Percentiles rank a stretch among this genome's conserved stretches.
phyloP scores from a whole-genome alignment of 768 basidiomycete species.

The Phlebiopsis flavidoalba region DNA sequence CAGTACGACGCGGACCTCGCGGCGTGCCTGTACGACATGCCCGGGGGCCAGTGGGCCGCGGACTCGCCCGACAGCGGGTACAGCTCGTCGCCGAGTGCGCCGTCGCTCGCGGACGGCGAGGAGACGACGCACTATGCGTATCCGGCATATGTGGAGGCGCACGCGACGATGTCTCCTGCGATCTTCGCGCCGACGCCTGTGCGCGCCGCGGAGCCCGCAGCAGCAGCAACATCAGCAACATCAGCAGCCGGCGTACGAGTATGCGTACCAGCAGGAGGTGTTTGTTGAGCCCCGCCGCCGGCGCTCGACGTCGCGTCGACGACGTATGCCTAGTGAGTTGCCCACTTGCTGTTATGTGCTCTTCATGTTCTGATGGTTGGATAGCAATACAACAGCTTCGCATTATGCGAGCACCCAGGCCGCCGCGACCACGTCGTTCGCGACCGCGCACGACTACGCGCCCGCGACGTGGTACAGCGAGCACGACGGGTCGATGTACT shows the following conservation, averaged over 20 bases:
- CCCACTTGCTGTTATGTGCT: too few species aligned
- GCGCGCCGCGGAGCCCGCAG: neutral
- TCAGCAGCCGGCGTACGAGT: neutral
- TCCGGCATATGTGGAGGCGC: neutral
- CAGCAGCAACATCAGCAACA: neutral
- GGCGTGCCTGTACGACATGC: neutral
- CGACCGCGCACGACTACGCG: neutral
- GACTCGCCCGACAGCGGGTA: neutral
- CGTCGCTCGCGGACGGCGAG: neutral
- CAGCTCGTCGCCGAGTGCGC: neutral
- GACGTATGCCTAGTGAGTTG: neutral
- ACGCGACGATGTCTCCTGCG: neutral
- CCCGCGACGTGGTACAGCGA: neutral
- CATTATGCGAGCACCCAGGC: too few species aligned
- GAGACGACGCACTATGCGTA: neutral
- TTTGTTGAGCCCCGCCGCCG: neutral
- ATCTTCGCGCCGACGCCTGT: constrained; percentile 2
- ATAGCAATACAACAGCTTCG: too few species aligned
- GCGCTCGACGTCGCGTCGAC: neutral
- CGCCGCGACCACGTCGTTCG: too few species aligned
- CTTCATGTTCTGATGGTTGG: too few species aligned
- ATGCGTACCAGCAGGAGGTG: neutral
- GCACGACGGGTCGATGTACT: neutral
- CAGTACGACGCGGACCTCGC: neutral
- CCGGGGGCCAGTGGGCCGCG: neutral